A percentile compares a stretch with the other conserved stretches of the same genome.
These are phyloP conservation scores for Tylopilus felleus DNA, from an alignment of 768 basidiomycete genomes.

Conservation along the genomic window DNA sequence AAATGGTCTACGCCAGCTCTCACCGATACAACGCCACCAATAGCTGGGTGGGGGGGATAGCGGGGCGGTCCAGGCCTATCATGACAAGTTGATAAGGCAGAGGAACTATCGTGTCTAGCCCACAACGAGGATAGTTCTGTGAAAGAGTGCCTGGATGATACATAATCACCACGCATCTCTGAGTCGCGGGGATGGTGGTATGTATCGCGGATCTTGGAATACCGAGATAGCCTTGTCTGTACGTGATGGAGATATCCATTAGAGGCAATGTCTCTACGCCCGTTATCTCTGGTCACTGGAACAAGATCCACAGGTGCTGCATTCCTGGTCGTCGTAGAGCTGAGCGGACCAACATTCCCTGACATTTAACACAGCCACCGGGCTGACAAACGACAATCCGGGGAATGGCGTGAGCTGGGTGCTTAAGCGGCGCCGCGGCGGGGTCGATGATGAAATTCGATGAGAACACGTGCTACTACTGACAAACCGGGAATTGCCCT, in stretches of 20 bases:
- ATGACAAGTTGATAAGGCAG: neutral
- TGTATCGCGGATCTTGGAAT: conserved; percentile 21
- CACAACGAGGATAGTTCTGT: too few relatives aligned
- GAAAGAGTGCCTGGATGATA: too few relatives aligned
- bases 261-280: conserved; percentile 14
- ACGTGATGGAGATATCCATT: neutral
- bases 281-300: neutral
- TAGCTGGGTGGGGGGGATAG: too few relatives aligned
- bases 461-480: conserved; percentile 18
- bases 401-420: conserved; percentile 7
- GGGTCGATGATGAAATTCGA: conserved; percentile 12
- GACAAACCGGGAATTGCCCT: conserved; percentile 22
- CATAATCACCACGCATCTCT: too few relatives aligned
- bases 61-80: neutral
- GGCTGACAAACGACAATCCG: conserved; percentile 2
- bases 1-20: conserved; percentile 7
- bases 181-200: too few relatives aligned
- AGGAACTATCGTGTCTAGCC: too few relatives aligned
- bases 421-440: conserved; percentile 14
- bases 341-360: too few relatives aligned
- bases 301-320: neutral
- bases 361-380: neutral
- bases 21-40: too few relatives aligned
- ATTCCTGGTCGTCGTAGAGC: too few relatives aligned
- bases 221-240: conserved; percentile 18